Base-by-base conservation (phyloP, 768 basidiomycete genomes). In the Pisolithus albus region DNA sequence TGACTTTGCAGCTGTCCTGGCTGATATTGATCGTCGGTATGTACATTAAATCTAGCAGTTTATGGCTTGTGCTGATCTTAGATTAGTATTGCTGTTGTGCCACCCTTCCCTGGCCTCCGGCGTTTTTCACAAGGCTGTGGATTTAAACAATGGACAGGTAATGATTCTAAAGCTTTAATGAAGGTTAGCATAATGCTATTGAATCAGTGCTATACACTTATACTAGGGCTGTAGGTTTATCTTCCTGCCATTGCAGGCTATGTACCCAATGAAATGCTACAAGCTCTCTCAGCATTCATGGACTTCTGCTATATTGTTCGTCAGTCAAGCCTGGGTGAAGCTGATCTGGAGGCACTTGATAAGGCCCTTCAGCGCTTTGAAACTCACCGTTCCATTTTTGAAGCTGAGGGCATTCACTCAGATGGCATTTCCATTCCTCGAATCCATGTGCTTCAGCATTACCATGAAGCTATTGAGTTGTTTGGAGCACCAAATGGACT, bases 61-160 rank as follows among this genome's bases (percentile, higher is more conserved):
- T 32, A 38, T 38, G 13, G 26, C 44, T 45, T 51, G 8, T 23
- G 11, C 36, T 36, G 18, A 7, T 38, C 28, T 34, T 24, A 28
- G 7, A 21, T 11, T 48, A 68, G 65, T 23, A 66, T 67, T 36
- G 56, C 68, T 5, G 64, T 54, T 3, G 65, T 57, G 1, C 62
- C 67, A 1, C 44, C 54, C 0, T 71, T 67, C 49, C 52, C 65
- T 1, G 67, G 63, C 2, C 57, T 71, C 7, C 55, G 60, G 8
- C 47, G 58, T 3, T 71, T 72, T 49, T 61, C 58, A 18, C 51
- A 69, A 41, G 68, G 70, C 9, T 48, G 52, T 2, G 52, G 57
- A 5, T 70, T 70, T 26, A 44, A 44, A n/a, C 70, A 71, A 46
- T 72, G 70, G 70, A 71, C 65, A 0, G 70, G 68, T 7, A 61